Base-by-base conservation (phyloP, 2,329 filamentous ascomycete species). In the Aciculosporium take region DNA sequence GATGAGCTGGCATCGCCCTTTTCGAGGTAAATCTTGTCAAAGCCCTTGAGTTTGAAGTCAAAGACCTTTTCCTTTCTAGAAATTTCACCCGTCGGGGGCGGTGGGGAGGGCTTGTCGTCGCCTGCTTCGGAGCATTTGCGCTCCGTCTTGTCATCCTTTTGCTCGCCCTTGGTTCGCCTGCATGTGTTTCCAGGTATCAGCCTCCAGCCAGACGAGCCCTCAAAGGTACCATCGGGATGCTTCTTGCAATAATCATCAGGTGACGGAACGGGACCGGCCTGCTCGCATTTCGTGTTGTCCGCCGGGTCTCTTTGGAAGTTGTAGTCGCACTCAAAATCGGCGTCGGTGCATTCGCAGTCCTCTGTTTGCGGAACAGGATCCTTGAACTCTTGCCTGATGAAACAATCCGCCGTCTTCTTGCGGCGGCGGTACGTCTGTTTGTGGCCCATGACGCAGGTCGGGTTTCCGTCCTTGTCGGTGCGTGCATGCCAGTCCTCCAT, bases 311-410 rank as follows among this genome's bases (percentile, higher is more conserved):
- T 74, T 45, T 78, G 66, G 57, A 94, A 96, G 59, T 94, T 93
- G 68, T 84, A 94, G 56, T 96, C 89, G 58, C 91, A 98, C 63
- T 98, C 91, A 57, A 94, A 98, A 59, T 98, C 93, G 27, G 70
- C 67, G 43, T 82, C 76, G 1, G 79, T 78, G 61, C 91, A 98
- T 31, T 84, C 76, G 66, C 91, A 98, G 36, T 76, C 62, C 51
- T 85, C 76, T 23, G 74, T 81, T 46, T 79, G 67, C 2, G 82
- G 76, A 27, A 74, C 62, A 0, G 84, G 79, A 47, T 91, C 83
- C 54, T 86, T 78, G 65, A 94, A 95, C 40, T 89, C 77, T 45
- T 84, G 71, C 51, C 84, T 83, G 51, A 96, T 72, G 57, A 95
- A 94, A 62, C 93, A 98, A 46, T 94, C 77, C 15, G 84, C 81